Evolutionary conservation across 1,284 basidiomycete genomes (phyloP).

Genomic region (Schizophyllum commune): DNA sequence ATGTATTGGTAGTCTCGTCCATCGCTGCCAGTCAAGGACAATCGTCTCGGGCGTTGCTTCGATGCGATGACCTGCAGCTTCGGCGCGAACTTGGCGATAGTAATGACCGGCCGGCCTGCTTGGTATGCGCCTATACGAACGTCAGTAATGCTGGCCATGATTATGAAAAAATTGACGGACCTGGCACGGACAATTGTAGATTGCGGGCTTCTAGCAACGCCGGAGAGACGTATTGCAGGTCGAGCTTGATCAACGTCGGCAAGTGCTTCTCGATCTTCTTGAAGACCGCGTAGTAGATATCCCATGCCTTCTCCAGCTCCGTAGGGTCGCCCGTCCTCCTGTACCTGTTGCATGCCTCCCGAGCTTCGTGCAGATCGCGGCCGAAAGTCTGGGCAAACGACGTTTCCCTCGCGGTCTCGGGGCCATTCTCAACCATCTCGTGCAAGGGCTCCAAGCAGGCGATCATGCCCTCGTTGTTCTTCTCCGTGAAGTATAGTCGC

Average conservation of each 20-base stretch:
- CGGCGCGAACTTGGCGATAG: conserved; percentile 78
- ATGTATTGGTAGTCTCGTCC: conserved; percentile 91
- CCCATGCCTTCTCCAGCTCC: conserved; percentile 99
- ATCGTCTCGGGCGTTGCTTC: conserved; percentile 94
- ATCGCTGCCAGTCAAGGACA: conserved; percentile 88
- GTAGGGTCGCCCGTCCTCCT: conserved; percentile 81
- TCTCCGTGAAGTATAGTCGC: conserved; percentile 94
- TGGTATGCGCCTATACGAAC: conserved; percentile 77
- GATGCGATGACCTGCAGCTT: conserved; percentile 92
- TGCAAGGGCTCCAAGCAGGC: conserved; percentile 90
- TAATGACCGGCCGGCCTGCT: conserved; percentile 81
- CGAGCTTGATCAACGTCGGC: conserved; percentile 84
- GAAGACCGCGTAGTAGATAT: conserved; percentile 96
- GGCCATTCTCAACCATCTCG: conserved; percentile 87
- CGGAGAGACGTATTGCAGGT: conserved; percentile 97
- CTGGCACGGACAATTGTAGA: conserved; percentile 92
- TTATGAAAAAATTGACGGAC: conserved; percentile 29
- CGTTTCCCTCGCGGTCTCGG: conserved; percentile 90
- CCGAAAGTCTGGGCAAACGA: conserved; percentile 96
- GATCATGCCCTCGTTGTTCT: conserved; percentile 99
- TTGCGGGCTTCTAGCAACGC: conserved; percentile 84
- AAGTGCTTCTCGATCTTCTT: conserved; percentile 95
- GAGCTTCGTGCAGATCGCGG: conserved; percentile 89
- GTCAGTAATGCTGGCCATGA: conserved; percentile 1
- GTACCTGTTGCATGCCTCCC: conserved; percentile 87